Conservation (phyloP, 495 filamentous ascomycete genomes). For the Neurospora sp. region DNA sequence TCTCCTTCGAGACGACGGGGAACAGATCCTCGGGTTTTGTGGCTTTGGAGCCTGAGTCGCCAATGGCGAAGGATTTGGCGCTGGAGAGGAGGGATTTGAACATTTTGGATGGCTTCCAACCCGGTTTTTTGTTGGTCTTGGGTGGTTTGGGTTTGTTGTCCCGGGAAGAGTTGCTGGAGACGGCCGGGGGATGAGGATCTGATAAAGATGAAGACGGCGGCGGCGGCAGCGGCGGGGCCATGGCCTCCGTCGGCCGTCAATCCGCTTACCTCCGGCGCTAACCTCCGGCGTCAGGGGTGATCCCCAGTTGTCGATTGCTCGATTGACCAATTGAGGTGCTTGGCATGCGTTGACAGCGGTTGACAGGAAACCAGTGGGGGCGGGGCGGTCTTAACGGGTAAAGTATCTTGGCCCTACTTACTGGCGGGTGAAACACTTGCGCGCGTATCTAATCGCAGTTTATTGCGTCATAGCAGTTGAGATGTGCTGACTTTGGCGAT, state of each 20-base stretch:
- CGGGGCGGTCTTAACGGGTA: neutral
- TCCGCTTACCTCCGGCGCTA: neutral
- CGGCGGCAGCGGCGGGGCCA: too few relatives aligned
- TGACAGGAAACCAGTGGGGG: neutral
- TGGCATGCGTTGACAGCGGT: neutral
- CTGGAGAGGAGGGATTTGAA: constrained; percentile 34
- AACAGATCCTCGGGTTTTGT: constrained; percentile 47
- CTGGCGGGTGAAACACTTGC: neutral
- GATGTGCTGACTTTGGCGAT: neutral
- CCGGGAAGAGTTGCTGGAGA: neutral
- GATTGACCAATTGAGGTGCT: neutral
- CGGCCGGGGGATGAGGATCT: neutral
- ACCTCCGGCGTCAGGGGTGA: neutral
- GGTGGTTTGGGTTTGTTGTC: neutral
- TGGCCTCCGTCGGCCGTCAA: neutral
- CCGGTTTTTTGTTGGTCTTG: neutral
- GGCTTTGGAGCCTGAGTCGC: constrained; percentile 61
- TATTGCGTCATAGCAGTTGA: neutral
- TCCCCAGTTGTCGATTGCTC: neutral
- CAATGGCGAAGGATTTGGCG: constrained; percentile 41
- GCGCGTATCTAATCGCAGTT: neutral
- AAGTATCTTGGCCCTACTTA: neutral
- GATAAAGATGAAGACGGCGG: neutral
- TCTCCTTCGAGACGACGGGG: constrained; percentile 50
- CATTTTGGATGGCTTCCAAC: neutral